phyloP scores from a whole-genome alignment of 2,329 filamentous ascomycete genomes.

The Periconia sp. region DNA sequence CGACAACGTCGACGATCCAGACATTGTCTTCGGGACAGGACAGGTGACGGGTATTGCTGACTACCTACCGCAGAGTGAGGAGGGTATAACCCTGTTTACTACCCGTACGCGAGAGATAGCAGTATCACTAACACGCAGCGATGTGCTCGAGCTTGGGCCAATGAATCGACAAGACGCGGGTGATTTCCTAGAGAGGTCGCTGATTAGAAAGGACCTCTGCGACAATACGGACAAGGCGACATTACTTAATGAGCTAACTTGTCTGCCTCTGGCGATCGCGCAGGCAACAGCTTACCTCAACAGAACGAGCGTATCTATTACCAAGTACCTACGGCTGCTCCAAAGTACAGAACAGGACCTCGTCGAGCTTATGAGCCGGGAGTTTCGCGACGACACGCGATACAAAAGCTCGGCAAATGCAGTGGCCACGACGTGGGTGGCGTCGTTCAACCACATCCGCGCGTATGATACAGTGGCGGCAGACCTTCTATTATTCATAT shows the following conservation, averaged over 20 bases:
- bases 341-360: slow-evolving; percentile 38
- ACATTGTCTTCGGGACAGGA: slow-evolving; percentile 16
- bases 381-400: slow-evolving; percentile 47
- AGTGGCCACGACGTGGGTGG: slow-evolving; percentile 50
- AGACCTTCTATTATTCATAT: slow-evolving; percentile 44
- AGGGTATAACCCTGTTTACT: slow-evolving; percentile 38
- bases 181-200: slow-evolving; percentile 1
- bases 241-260: slow-evolving; percentile 36
- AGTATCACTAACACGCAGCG: not conserved
- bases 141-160: slow-evolving; percentile 23
- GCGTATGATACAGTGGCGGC: slow-evolving; percentile 38
- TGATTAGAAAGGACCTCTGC: not conserved
- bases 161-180: slow-evolving; percentile 38
- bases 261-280: slow-evolving; percentile 37
- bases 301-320: slow-evolving; percentile 22
- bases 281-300: slow-evolving; percentile 49
- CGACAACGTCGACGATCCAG: slow-evolving; percentile 52
- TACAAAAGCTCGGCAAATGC: slow-evolving; percentile 46
- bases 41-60: slow-evolving; percentile 1
- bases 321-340: slow-evolving; percentile 46
- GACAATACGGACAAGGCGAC: slow-evolving; percentile 1
- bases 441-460: slow-evolving; percentile 49
- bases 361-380: slow-evolving; percentile 42
- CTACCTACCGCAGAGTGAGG: slow-evolving; percentile 35
- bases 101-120: slow-evolving; percentile 8